Percentiles rank a stretch among this genome's conserved stretches.
Evolutionary conservation across 768 basidiomycete genomes (phyloP).

Genomic region (Lactifluus echinatus): DNA sequence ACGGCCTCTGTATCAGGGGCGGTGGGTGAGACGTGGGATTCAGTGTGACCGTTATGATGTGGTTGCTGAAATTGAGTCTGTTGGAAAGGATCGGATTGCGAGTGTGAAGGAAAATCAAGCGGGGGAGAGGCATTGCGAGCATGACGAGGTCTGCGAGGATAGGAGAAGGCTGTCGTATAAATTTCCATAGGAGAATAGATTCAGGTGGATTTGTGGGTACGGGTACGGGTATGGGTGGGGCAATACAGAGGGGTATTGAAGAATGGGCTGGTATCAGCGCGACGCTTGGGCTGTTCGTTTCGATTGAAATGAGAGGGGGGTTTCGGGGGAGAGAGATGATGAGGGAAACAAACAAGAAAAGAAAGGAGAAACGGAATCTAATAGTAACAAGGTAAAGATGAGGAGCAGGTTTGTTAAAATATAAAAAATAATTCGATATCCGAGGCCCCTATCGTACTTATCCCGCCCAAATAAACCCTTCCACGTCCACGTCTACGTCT

Average conservation of each 20-base stretch:
- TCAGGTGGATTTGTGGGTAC: slow-evolving; percentile 19
- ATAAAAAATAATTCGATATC: not conserved
- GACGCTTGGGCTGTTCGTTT: slow-evolving; percentile 14
- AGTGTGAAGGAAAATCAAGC: slow-evolving; percentile 47
- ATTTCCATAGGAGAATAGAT: slow-evolving; percentile 63
- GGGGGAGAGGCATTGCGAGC: slow-evolving; percentile 54
- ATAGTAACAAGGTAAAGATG: not conserved
- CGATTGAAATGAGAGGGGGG: slow-evolving; percentile 15
- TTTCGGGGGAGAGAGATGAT: not conserved
- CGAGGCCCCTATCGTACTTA: slow-evolving; percentile 2
- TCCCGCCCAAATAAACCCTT: slow-evolving; percentile 29
- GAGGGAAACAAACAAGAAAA: slow-evolving; percentile 3
- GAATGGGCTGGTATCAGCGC: slow-evolving; percentile 18
- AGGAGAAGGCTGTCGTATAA: slow-evolving; percentile 90
- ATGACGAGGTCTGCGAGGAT: slow-evolving; percentile 74
- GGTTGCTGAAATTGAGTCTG: slow-evolving; percentile 31
- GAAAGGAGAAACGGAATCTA: slow-evolving; percentile 18
- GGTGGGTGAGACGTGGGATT: slow-evolving; percentile 27
- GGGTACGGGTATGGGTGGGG: slow-evolving; percentile 23
- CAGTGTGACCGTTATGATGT: slow-evolving; percentile 25
- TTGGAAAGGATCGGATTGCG: slow-evolving; percentile 35
- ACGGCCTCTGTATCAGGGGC: slow-evolving; percentile 63
- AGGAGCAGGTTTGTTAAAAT: not conserved
- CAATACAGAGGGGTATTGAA: slow-evolving; percentile 20
- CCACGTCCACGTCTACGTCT: slow-evolving; percentile 22